Percentiles rank a stretch among this genome's conserved stretches.
These are phyloP conservation scores for Dendrobium catenatum DNA, from an alignment of 106 monocot genomes.

Conservation along the genomic window DNA sequence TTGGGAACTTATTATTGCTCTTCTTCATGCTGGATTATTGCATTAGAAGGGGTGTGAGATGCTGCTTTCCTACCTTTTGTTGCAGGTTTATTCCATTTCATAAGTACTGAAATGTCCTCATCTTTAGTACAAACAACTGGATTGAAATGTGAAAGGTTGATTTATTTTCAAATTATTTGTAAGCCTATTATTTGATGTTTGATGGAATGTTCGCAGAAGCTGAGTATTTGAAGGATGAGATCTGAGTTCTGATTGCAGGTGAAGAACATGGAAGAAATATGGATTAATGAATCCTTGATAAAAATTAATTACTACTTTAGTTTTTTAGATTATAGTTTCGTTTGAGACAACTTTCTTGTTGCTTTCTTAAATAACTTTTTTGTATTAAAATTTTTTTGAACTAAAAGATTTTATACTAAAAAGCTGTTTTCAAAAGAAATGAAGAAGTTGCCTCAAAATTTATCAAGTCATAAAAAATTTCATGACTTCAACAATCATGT, in stretches of 20 bases:
- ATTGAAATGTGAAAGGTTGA: background rate
- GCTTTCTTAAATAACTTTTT: too few species aligned
- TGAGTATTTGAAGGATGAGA: background rate
- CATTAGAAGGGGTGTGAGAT: background rate
- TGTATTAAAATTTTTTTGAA: too few species aligned
- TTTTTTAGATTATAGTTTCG: too few species aligned
- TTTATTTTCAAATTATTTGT: background rate
- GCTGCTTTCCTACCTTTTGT: background rate
- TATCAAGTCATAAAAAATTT: too few species aligned
- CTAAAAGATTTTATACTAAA: too few species aligned
- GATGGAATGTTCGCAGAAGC: conserved; percentile 7
- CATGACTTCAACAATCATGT: too few species aligned
- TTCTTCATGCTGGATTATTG: background rate
- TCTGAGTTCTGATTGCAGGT: background rate
- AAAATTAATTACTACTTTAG: too few species aligned
- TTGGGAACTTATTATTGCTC: background rate
- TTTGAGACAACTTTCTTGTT: too few species aligned
- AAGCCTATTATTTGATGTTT: background rate
- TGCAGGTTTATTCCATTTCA: background rate
- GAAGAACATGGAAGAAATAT: conserved; percentile 2
- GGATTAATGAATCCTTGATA: background rate
- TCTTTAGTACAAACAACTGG: background rate
- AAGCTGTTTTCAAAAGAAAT: too few species aligned
- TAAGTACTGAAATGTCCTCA: background rate
- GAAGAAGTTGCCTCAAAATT: too few species aligned